Evolutionary conservation across 257 asterid species (phyloP).

Genomic region (Nicotiana sylvestris): DNA sequence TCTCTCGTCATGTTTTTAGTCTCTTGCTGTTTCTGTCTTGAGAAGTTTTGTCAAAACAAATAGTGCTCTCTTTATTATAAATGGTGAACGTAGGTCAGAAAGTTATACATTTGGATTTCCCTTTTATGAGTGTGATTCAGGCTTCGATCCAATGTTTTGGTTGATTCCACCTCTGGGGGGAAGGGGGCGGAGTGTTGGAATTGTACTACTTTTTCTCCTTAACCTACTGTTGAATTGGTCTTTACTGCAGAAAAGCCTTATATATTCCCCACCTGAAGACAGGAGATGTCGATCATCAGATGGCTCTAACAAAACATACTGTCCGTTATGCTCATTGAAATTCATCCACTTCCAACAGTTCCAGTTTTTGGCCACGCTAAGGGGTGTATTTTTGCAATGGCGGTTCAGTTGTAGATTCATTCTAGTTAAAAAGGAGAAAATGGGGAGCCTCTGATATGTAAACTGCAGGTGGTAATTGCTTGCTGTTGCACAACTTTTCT

Average conservation of each 20-base stretch:
- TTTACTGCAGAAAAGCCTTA: slow-evolving; percentile 3
- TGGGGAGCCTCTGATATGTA: neutral
- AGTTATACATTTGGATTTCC: neutral
- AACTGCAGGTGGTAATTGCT: neutral
- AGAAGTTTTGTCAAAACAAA: neutral
- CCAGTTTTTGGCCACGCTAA: neutral
- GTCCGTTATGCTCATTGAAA: neutral
- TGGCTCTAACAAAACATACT: neutral
- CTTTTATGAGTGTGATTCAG: neutral
- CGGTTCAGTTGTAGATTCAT: neutral
- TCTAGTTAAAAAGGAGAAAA: slow-evolving; percentile 5
- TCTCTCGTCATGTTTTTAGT: neutral
- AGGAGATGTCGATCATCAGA: neutral
- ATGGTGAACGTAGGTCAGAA: neutral
- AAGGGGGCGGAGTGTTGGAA: neutral
- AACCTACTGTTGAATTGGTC: neutral
- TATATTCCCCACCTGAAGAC: neutral
- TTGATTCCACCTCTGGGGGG: neutral
- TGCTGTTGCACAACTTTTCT: neutral
- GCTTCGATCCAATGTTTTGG: neutral
- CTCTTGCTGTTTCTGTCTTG: neutral
- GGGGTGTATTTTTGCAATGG: neutral
- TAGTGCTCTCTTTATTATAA: neutral
- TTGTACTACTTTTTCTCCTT: neutral
- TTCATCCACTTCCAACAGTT: neutral